A percentile compares a stretch with the other conserved stretches of the same genome.
These are phyloP conservation scores for Globisporangium cystogenes DNA, from an alignment of 352 stramenopile genomes.

Conservation along the genomic window DNA sequence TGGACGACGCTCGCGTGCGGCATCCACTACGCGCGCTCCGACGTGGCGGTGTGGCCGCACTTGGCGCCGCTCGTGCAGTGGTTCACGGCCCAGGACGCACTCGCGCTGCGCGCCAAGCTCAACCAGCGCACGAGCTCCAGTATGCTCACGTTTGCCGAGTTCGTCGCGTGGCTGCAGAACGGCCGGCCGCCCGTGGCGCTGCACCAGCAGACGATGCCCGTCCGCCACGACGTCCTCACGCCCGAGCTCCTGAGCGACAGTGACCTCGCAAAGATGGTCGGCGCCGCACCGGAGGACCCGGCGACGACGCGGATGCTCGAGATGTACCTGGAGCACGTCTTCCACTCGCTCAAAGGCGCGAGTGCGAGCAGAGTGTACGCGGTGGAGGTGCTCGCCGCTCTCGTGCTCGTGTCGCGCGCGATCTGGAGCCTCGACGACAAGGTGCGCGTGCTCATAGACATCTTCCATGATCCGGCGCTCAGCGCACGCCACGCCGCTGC, in stretches of 20 bases:
- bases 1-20: slow-evolving; percentile 30
- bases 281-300: not conserved
- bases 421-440: slow-evolving; percentile 66
- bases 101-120: slow-evolving; percentile 27
- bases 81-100: slow-evolving; percentile 52
- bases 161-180: slow-evolving; percentile 39
- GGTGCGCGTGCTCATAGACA: slow-evolving; percentile 33
- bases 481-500: slow-evolving; percentile 13
- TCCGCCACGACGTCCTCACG: slow-evolving; percentile 41
- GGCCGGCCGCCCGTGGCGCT: not conserved
- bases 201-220: slow-evolving; percentile 7
- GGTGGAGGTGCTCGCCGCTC: slow-evolving; percentile 53
- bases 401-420: slow-evolving; percentile 49
- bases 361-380: slow-evolving; percentile 28
- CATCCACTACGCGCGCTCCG: slow-evolving; percentile 41
- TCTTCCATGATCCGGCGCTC: slow-evolving; percentile 44
- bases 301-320: slow-evolving; percentile 29
- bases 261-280: slow-evolving; percentile 9
- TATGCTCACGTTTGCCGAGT: slow-evolving; percentile 39
- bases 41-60: slow-evolving; percentile 61
- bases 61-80: slow-evolving; percentile 46
- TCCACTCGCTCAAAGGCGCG: slow-evolving; percentile 37
- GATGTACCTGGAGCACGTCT: slow-evolving; percentile 53
- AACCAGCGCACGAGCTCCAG: slow-evolving; percentile 18
- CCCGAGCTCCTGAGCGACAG: slow-evolving; percentile 7